These are phyloP conservation scores for Bremia lactucae DNA, from an alignment of 352 stramenopile genomes.

Conservation along the genomic window DNA sequence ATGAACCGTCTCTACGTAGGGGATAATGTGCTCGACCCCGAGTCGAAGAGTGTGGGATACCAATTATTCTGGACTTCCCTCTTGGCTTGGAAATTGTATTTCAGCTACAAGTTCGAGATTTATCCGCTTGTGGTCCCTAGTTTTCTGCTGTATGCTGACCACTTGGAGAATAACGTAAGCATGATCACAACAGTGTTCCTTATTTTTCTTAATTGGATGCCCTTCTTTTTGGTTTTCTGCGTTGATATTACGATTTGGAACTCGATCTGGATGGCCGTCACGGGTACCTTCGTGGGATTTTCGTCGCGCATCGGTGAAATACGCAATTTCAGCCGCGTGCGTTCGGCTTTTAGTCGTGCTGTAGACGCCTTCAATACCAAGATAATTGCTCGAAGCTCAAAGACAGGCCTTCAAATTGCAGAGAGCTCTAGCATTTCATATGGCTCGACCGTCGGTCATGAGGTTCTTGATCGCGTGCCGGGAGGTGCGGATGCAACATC, in stretches of 20 bases:
- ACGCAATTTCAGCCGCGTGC: conserved; percentile 84
- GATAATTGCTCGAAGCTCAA: conserved; percentile 67
- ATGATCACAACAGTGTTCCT: conserved; percentile 82
- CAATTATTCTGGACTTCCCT: conserved; percentile 93
- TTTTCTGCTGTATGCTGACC: conserved; percentile 94
- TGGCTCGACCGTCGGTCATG: conserved; percentile 39
- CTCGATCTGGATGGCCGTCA: conserved; percentile 94
- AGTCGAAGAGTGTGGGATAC: conserved; percentile 84
- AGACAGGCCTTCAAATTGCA: conserved; percentile 53
- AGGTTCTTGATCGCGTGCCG: conserved; percentile 46
- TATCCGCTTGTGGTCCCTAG: conserved; percentile 91
- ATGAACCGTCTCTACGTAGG: conserved; percentile 95
- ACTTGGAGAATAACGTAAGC: conserved; percentile 82
- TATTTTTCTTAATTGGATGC: conserved; percentile 93
- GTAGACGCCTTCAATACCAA: conserved; percentile 83
- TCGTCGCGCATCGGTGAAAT: conserved; percentile 95
- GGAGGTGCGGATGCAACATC: conserved; percentile 24
- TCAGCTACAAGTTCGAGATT: conserved; percentile 98
- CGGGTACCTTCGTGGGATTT: conserved; percentile 94
- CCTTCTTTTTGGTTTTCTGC: conserved; percentile 96
- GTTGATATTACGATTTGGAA: conserved; percentile 99
- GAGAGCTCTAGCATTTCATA: conserved; percentile 33
- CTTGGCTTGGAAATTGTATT: conserved; percentile 94
- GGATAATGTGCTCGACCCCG: conserved; percentile 93
- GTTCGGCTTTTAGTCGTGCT: conserved; percentile 75